Conservation (phyloP, 306 rosid species). For the Arachis stenosperma region DNA sequence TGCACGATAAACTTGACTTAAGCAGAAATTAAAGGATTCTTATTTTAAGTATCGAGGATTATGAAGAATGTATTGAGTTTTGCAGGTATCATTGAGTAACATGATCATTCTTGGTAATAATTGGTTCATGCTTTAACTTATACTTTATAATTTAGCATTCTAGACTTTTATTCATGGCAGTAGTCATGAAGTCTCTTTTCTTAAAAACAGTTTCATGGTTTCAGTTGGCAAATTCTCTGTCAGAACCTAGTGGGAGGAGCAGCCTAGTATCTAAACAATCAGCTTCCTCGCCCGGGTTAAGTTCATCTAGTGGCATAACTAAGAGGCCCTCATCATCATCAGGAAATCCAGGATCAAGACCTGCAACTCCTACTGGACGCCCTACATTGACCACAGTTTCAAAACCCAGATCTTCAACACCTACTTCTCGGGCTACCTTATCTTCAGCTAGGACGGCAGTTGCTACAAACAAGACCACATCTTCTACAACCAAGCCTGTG, state of each 20-base stretch:
- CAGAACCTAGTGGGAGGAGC: slow-evolving; percentile 65
- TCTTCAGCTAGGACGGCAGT: slow-evolving; percentile 54
- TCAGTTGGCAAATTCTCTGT: slow-evolving; percentile 77
- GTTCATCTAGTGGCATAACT: slow-evolving; percentile 66
- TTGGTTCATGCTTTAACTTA: no score
- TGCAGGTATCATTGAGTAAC: slow-evolving; percentile 14
- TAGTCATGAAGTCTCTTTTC: slow-evolving; percentile 33
- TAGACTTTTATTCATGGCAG: slow-evolving; percentile 11
- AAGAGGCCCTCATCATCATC: slow-evolving; percentile 86
- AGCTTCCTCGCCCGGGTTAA: slow-evolving; percentile 72
- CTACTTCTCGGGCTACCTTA: slow-evolving; percentile 74
- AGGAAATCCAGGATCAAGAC: slow-evolving; percentile 85
- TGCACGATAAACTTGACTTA: slow-evolving; percentile 25
- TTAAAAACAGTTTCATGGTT: slow-evolving; percentile 43
- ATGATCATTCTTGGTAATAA: background rate
- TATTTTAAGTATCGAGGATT: slow-evolving; percentile 4
- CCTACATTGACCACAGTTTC: slow-evolving; percentile 62
- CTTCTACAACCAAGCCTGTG: slow-evolving; percentile 53
- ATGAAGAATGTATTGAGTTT: slow-evolving; percentile 6
- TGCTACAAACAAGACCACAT: slow-evolving; percentile 55
- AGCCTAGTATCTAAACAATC: slow-evolving; percentile 66
- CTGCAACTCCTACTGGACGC: slow-evolving; percentile 86
- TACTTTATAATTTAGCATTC: no score
- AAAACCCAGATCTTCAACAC: slow-evolving; percentile 84
- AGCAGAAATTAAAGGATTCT: slow-evolving; percentile 31